Base-by-base conservation (phyloP, 345 rosid species). In the Isatis tinctoria region DNA sequence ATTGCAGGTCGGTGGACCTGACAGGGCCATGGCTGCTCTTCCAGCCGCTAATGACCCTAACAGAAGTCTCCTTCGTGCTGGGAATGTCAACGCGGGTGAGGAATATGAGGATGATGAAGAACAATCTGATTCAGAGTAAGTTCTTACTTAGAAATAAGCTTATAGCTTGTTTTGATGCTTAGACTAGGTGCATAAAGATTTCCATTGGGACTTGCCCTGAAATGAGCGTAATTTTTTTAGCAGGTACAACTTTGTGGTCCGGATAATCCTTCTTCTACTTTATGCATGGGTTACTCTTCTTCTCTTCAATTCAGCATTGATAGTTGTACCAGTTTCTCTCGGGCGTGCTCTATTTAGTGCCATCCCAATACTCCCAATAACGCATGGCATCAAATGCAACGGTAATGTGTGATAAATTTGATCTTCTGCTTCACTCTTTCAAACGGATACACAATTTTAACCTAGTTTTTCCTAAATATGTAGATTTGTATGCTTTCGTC, bases 201-300 rank as follows among this genome's bases (percentile, higher is more conserved):
- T 65, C 6, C 40, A 10, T 39, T 65, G 32, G 40, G 69, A 22
- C 65, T 58, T 49, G 6, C 53, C 64, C 51, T 77, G 69, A 78
- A 11, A 72, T 59, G 39, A 51, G 49, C 0, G 3, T 65, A 20
- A 40, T 16, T 47, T 72, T 51, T 33, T 40, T 79, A 89, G 96
- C 82, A 87, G 97, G 90, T 96, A 85, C 58, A 82, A 85, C 79
- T 92, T 96, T 87, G 97, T 86, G 48, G 76, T 90, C 60, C 88
- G 98, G 51, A 87, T 90, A 53, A 85, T 92, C 64, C 89, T 92
- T 60, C 81, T 96, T 75, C 83, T 96, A 79, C 86, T 92, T 82
- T 87, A 87, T 47, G 99, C 98, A 36, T 96, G 98, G 99, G 87
- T 96, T 87, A 90, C 99, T 24, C 85, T 96, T 44, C 97, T 96